Conservation (phyloP, 192 early-diverging fungal species). For the Podila epigama region DNA sequence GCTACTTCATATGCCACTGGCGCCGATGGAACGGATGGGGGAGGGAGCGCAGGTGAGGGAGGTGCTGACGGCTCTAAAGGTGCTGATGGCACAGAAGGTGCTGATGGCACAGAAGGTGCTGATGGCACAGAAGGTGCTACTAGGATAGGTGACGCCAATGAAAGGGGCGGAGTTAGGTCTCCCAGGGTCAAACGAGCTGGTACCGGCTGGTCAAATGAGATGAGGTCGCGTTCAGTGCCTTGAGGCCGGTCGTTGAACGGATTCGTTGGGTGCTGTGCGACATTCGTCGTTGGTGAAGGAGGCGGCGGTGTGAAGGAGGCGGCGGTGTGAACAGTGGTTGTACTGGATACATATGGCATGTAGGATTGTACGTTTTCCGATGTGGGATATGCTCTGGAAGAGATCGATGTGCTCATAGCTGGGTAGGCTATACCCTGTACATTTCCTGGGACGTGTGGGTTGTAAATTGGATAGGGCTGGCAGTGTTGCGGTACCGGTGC, state of each 20-base stretch:
- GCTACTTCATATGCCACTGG: not conserved
- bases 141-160: slow-evolving; percentile 1
- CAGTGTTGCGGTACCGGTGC: not conserved
- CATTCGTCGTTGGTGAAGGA: not conserved
- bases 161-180: not conserved
- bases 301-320: not conserved
- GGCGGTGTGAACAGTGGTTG: not conserved
- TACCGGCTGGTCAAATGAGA: not conserved
- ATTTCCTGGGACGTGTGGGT: not conserved
- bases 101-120: not conserved
- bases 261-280: not conserved
- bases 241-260: not conserved
- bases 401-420: not conserved
- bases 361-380: not conserved
- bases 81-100: not conserved
- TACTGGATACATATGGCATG: not conserved
- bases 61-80: not conserved
- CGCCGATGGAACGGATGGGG: not conserved
- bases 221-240: not conserved
- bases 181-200: not conserved
- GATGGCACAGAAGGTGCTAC: not conserved
- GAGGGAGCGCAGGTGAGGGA: not conserved
- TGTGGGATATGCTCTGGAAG: not conserved
- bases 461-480: not conserved
- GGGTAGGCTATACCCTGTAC: not conserved